These are phyloP conservation scores for Corynespora cassiicola DNA, from an alignment of 2,329 filamentous ascomycete genomes.

Conservation along the genomic window DNA sequence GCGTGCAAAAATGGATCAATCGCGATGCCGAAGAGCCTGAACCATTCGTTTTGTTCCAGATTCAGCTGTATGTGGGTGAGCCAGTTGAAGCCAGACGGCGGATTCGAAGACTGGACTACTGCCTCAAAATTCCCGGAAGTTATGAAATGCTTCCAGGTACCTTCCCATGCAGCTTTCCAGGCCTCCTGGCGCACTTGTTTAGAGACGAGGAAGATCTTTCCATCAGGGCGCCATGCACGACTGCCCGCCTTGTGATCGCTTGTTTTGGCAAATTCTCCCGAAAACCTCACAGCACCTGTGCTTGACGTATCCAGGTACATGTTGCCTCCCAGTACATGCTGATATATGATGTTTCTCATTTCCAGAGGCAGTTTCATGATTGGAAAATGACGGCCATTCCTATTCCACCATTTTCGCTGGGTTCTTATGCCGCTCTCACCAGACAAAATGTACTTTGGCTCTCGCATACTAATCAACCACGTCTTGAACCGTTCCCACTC, in stretches of 20 bases:
- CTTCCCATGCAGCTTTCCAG: constrained; percentile 1
- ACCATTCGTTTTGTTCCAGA: not conserved
- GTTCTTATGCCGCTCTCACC: not conserved
- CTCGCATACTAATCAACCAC: not conserved
- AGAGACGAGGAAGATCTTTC: constrained; percentile 14
- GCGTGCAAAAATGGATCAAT: not conserved
- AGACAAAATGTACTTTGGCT: too few relatives aligned
- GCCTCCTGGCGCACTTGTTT: constrained; percentile 13
- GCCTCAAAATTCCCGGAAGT: not conserved
- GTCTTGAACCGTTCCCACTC: not conserved
- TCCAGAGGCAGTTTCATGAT: constrained; percentile 6
- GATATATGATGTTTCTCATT: not conserved
- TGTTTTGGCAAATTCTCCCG: not conserved
- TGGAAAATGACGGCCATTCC: constrained; percentile 4
- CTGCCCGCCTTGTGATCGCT: not conserved
- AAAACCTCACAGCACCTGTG: not conserved
- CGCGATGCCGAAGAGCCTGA: not conserved
- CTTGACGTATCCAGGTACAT: not conserved
- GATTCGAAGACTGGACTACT: not conserved
- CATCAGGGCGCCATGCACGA: constrained; percentile 9
- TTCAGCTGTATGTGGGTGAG: not conserved
- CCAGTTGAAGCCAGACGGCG: not conserved
- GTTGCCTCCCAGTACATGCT: constrained; percentile 3
- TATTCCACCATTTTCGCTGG: constrained; percentile 6
- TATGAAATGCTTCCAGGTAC: constrained; percentile 4